These are phyloP conservation scores for Singerocomus inundabilis DNA, from an alignment of 1,284 basidiomycete genomes.

Conservation along the genomic window DNA sequence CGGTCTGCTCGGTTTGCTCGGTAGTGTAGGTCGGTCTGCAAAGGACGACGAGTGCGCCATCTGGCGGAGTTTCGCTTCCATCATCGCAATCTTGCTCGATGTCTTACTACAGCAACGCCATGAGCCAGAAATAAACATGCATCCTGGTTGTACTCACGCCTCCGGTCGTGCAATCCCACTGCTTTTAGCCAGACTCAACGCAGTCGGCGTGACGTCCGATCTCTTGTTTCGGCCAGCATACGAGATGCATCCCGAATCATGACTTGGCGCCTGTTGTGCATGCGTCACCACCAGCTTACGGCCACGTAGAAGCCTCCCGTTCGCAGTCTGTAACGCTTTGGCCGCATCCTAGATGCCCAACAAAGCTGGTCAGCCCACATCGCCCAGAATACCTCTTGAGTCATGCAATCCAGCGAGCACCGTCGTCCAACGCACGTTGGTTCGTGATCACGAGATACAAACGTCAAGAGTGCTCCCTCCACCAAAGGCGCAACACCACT, in stretches of 20 bases:
- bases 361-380: slow-evolving; percentile 20
- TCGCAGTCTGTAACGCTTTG: slow-evolving; percentile 72
- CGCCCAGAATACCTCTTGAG: slow-evolving; percentile 17
- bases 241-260: slow-evolving; percentile 35
- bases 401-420: slow-evolving; percentile 18
- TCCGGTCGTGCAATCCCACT: slow-evolving; percentile 51
- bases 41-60: slow-evolving; percentile 50
- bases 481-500: slow-evolving; percentile 40
- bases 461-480: slow-evolving; percentile 25
- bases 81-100: slow-evolving; percentile 85
- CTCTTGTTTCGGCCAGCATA: slow-evolving; percentile 31
- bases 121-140: slow-evolving; percentile 12
- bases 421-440: slow-evolving; percentile 37
- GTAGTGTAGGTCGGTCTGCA: slow-evolving; percentile 22
- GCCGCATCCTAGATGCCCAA: slow-evolving; percentile 69
- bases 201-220: slow-evolving; percentile 63
- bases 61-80: slow-evolving; percentile 91
- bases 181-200: slow-evolving; percentile 84
- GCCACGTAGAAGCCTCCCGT: slow-evolving; percentile 83
- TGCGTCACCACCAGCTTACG: slow-evolving; percentile 86
- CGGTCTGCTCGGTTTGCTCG: slow-evolving; percentile 21
- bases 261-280: slow-evolving; percentile 76
- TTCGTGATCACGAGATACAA: slow-evolving; percentile 48
- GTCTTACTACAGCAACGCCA: slow-evolving; percentile 50
- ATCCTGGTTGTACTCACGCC: slow-evolving; percentile 53